A percentile compares a stretch with the other conserved stretches of the same genome.
These are phyloP conservation scores for Metschnikowia anglica DNA, from an alignment of 805 yeast genomes.

Conservation along the genomic window DNA sequence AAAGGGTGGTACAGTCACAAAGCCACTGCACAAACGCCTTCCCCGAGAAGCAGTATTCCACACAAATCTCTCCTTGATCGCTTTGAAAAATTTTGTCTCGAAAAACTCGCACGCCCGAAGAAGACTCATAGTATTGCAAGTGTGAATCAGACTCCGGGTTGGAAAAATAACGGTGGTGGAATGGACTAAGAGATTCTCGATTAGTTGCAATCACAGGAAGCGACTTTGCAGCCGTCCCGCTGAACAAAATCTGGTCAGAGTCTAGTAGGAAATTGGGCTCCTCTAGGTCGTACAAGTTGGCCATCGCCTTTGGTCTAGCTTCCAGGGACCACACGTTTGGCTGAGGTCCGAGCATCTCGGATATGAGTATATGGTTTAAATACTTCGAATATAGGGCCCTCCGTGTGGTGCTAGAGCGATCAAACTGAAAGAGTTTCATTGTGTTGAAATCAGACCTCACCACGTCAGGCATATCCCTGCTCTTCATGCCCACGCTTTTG, in stretches of 20 bases:
- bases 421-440: slow-evolving; percentile 67
- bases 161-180: slow-evolving; percentile 72
- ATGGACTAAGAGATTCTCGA: slow-evolving; percentile 41
- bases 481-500: slow-evolving; percentile 51
- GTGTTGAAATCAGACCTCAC: slow-evolving; percentile 62
- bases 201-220: background rate
- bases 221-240: slow-evolving; percentile 1
- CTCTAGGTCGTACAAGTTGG: slow-evolving; percentile 7
- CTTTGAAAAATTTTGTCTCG: slow-evolving; percentile 37
- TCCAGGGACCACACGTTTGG: slow-evolving; percentile 73
- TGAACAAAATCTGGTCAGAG: slow-evolving; percentile 8
- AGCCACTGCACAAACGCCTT: slow-evolving; percentile 84
- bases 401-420: slow-evolving; percentile 56
- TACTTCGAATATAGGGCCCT: slow-evolving; percentile 59
- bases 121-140: slow-evolving; percentile 71
- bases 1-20: slow-evolving; percentile 80
- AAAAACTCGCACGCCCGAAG: slow-evolving; percentile 63
- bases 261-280: slow-evolving; percentile 6
- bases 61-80: slow-evolving; percentile 17
- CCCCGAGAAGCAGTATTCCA: slow-evolving; percentile 63
- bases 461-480: slow-evolving; percentile 42
- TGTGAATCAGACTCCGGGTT: slow-evolving; percentile 88
- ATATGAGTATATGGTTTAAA: slow-evolving; percentile 64
- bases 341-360: slow-evolving; percentile 56
- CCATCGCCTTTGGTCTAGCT: slow-evolving; percentile 47